Conservation (phyloP, 129 eudicot genomes). For the Flaveria linearis region DNA sequence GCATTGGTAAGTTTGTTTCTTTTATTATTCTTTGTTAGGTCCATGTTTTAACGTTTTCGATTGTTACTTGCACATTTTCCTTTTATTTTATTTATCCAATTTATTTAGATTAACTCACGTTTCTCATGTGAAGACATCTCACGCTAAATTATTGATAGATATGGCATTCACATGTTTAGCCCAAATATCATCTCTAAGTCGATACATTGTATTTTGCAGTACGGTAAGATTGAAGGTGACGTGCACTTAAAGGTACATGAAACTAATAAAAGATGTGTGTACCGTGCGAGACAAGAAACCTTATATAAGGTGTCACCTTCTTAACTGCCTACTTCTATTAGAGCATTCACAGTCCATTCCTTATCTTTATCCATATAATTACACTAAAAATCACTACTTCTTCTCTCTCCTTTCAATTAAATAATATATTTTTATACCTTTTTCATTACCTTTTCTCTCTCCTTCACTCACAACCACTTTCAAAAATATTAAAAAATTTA, state of each 20-base stretch:
- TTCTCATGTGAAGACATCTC: not conserved
- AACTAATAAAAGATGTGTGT: slow-evolving; percentile 21
- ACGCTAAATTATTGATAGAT: not conserved
- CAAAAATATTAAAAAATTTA: too few relatives aligned
- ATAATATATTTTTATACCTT: too few relatives aligned
- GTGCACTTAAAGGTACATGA: slow-evolving; percentile 16
- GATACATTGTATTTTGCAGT: not conserved
- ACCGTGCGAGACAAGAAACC: slow-evolving; percentile 21
- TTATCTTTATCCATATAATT: too few relatives aligned
- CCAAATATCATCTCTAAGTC: not conserved
- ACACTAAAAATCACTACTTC: too few relatives aligned
- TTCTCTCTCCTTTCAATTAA: too few relatives aligned
- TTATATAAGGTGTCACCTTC: not conserved
- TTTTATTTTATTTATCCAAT: not conserved
- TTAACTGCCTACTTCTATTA: not conserved
- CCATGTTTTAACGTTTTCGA: too few relatives aligned
- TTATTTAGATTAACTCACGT: not conserved
- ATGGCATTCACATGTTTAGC: not conserved
- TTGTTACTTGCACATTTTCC: not conserved
- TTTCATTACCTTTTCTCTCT: too few relatives aligned
- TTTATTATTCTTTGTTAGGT: too few relatives aligned
- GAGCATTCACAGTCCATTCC: too few relatives aligned
- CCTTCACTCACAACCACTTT: too few relatives aligned
- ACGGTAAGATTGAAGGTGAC: slow-evolving; percentile 1
- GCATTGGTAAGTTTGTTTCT: too few relatives aligned